phyloP scores from a whole-genome alignment of 208 protist species.

The Leishmania mexicana region DNA sequence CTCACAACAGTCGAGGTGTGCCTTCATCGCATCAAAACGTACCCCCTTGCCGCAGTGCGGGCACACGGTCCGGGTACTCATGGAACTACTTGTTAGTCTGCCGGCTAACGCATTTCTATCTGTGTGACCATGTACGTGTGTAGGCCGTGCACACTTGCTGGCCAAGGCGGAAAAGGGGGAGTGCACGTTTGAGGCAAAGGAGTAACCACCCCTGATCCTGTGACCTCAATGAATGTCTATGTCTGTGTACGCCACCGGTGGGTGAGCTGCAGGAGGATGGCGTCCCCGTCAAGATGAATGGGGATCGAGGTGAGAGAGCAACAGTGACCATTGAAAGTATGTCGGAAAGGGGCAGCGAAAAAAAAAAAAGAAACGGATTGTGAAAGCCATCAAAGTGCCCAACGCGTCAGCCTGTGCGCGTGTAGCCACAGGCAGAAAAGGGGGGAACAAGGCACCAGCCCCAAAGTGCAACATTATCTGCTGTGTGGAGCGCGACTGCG shows the following conservation, averaged over 20 bases:
- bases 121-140: conserved; percentile 2
- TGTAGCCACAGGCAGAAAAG: neutral
- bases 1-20: conserved; percentile 39
- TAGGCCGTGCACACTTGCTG: neutral
- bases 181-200: neutral
- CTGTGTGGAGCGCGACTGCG: neutral
- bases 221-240: neutral
- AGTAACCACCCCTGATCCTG: neutral
- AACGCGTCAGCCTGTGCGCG: neutral
- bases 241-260: too few relatives aligned
- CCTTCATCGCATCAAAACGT: conserved; percentile 35
- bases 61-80: conserved; percentile 50
- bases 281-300: neutral
- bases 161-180: neutral
- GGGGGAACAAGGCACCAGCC: neutral
- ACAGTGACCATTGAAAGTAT: neutral
- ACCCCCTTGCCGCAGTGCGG: conserved; percentile 49
- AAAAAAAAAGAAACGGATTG: neutral
- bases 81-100: conserved; percentile 1
- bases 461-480: neutral
- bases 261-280: too few relatives aligned
- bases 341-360: neutral
- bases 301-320: neutral
- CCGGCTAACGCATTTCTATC: conserved; percentile 2
- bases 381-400: neutral